A percentile compares a stretch with the other conserved stretches of the same genome.
phyloP scores from a whole-genome alignment of 208 protist species.

The Lotmaria passim region DNA sequence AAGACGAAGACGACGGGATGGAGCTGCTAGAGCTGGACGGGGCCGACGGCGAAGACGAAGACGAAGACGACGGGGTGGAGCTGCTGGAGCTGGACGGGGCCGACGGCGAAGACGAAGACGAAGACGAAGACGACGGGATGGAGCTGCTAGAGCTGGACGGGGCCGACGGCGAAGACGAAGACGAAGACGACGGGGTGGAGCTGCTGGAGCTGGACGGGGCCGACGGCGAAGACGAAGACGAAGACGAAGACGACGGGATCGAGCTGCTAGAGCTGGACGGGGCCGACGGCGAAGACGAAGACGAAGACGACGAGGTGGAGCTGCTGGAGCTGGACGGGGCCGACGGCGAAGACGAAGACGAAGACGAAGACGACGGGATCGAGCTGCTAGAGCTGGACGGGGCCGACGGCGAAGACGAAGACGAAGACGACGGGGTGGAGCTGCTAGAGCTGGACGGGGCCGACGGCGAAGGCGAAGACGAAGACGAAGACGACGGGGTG shows the following conservation, averaged over 20 bases:
- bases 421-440: conserved; percentile 8
- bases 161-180: background rate
- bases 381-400: background rate
- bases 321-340: background rate
- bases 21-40: too few relatives aligned
- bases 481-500: too few relatives aligned
- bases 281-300: too few relatives aligned
- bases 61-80: too few relatives aligned
- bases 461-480: too few relatives aligned
- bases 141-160: background rate
- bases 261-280: too few relatives aligned
- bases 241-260: too few relatives aligned
- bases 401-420: background rate
- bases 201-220: conserved; percentile 10
- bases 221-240: too few relatives aligned
- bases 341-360: conserved; percentile 8
- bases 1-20: too few relatives aligned
- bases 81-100: background rate
- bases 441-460: conserved; percentile 10
- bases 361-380: background rate
- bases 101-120: conserved; percentile 8
- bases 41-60: too few relatives aligned
- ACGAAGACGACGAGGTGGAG: too few relatives aligned
- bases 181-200: conserved; percentile 5
- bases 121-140: background rate